Conservation (phyloP, 2,329 filamentous ascomycete species). For the Aspergillus pseudoviridinutans region DNA sequence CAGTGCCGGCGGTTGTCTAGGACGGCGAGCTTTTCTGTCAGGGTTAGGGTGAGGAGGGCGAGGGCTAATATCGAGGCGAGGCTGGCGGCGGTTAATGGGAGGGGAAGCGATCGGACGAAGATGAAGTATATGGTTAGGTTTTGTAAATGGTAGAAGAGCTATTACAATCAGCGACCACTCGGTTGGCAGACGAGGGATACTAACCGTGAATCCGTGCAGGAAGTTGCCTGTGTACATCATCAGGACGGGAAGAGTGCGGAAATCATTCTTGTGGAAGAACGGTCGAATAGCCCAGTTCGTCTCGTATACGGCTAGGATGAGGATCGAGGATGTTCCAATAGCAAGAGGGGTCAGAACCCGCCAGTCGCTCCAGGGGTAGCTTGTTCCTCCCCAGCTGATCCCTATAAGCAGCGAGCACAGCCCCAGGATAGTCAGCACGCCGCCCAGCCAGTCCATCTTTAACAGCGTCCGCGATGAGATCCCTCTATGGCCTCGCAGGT, state of each 20-base stretch:
- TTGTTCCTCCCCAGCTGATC: slow-evolving; percentile 41
- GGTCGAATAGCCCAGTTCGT: slow-evolving; percentile 28
- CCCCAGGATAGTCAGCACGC: slow-evolving; percentile 35
- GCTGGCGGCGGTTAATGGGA: slow-evolving; percentile 36
- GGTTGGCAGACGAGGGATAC: slow-evolving; percentile 9
- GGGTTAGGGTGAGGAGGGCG: slow-evolving; percentile 15
- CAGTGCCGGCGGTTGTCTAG: slow-evolving; percentile 13
- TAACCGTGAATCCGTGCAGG: slow-evolving; percentile 42
- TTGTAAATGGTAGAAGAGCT: slow-evolving; percentile 43
- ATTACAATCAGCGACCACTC: not conserved
- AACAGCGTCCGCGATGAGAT: slow-evolving; percentile 19
- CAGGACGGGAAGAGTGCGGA: slow-evolving; percentile 31
- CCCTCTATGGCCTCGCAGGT: slow-evolving; percentile 22
- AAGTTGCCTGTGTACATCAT: slow-evolving; percentile 41
- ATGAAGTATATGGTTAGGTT: slow-evolving; percentile 42
- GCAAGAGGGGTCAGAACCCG: slow-evolving; percentile 39
- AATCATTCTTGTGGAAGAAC: slow-evolving; percentile 36
- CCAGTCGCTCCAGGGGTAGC: slow-evolving; percentile 37
- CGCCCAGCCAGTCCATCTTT: slow-evolving; percentile 43
- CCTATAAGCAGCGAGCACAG: slow-evolving; percentile 39
- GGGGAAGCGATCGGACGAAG: slow-evolving; percentile 30
- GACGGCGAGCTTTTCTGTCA: slow-evolving; percentile 15
- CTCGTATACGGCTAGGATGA: slow-evolving; percentile 36
- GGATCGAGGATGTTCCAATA: slow-evolving; percentile 28
- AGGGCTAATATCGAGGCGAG: slow-evolving; percentile 35